phyloP scores from a whole-genome alignment of 345 rosid species.

The Rubroshorea leprosula region DNA sequence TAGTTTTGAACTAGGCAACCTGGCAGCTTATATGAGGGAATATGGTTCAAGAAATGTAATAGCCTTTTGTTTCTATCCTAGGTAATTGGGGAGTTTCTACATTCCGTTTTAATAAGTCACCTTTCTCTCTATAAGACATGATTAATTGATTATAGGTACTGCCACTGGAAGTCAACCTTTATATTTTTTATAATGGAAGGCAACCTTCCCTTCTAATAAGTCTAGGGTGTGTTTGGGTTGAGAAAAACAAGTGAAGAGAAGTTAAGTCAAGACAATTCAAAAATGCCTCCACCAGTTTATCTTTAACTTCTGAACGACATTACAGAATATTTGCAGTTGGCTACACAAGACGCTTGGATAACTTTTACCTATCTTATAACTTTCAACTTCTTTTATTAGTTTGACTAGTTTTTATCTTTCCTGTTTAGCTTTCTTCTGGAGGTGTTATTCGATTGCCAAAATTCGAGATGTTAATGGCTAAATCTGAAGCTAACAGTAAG shows the following conservation, averaged over 20 bases:
- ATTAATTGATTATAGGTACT: not conserved
- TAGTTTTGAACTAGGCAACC: not conserved
- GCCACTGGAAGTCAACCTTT: no score
- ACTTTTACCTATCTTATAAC: not conserved
- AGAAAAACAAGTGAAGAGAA: no score
- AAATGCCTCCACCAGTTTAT: not conserved
- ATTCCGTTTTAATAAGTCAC: not conserved
- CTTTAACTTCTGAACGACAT: no score
- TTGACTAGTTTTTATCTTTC: constrained; percentile 28
- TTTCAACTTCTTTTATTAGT: not conserved
- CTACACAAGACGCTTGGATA: constrained; percentile 5
- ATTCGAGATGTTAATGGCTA: constrained; percentile 95
- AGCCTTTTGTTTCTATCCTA: not conserved
- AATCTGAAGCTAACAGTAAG: constrained; percentile 71
- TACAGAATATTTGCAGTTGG: not conserved
- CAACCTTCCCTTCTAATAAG: no score
- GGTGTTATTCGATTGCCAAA: constrained; percentile 86
- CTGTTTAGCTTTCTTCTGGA: constrained; percentile 78
- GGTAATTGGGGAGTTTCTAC: not conserved
- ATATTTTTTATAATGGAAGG: no score
- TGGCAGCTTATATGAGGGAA: not conserved
- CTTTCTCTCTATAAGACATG: not conserved
- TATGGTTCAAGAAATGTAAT: not conserved
- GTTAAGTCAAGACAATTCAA: no score
- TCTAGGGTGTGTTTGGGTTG: not conserved